Conservation (phyloP, 2,329 filamentous ascomycete species). For the Colletotrichum gigasporum region DNA sequence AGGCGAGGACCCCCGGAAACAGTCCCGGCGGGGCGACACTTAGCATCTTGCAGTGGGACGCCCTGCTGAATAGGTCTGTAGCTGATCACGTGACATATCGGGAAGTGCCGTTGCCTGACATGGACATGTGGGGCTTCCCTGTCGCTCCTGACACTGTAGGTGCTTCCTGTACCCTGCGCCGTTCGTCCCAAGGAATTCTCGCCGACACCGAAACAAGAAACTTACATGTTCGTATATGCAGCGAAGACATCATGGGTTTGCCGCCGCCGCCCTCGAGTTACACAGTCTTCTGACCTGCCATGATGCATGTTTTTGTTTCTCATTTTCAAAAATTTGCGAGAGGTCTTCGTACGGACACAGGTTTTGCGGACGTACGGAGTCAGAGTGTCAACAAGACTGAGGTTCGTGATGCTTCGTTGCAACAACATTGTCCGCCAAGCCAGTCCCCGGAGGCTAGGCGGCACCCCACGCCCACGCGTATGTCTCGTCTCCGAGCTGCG, state of each 20-base stretch:
- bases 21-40: background rate
- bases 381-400: background rate
- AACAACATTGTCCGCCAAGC: background rate
- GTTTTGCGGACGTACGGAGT: background rate
- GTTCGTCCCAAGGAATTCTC: background rate
- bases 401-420: background rate
- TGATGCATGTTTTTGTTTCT: background rate
- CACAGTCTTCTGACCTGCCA: background rate
- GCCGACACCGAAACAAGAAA: constrained; percentile 3
- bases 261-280: background rate
- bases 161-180: background rate
- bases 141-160: background rate
- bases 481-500: constrained; percentile 23
- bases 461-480: background rate
- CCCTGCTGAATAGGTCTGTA: background rate
- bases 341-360: background rate
- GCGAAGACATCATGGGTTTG: background rate
- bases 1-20: background rate
- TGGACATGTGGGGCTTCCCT: too few relatives aligned
- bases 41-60: too few relatives aligned
- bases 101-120: too few relatives aligned
- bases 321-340: background rate
- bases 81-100: too few relatives aligned
- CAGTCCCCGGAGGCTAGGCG: background rate
- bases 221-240: constrained; percentile 9